These are phyloP conservation scores for Eutrema yunnanense DNA, from an alignment of 345 rosid genomes.

Conservation along the genomic window DNA sequence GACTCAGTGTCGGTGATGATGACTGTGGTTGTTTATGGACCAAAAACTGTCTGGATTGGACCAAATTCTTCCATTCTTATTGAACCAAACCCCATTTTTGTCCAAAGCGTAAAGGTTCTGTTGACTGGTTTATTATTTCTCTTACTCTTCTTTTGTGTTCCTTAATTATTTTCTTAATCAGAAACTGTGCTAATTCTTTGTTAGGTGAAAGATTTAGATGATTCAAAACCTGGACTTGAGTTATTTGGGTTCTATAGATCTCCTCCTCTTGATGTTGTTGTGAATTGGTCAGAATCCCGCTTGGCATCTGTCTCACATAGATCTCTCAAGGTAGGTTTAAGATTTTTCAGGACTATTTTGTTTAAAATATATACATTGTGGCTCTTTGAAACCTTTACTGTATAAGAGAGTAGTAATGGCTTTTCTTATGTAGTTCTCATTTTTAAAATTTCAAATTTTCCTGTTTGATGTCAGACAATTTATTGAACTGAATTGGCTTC, in stretches of 20 bases:
- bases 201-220: conserved; percentile 58
- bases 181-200: background rate
- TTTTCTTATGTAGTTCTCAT: background rate
- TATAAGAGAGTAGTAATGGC: background rate
- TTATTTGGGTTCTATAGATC: conserved; percentile 52
- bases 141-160: background rate
- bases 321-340: conserved; percentile 55
- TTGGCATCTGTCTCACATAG: conserved; percentile 34
- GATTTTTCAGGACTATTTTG: background rate
- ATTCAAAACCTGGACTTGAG: conserved; percentile 36
- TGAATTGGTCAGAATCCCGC: conserved; percentile 44
- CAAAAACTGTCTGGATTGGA: conserved; percentile 43
- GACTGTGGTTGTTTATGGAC: conserved; percentile 50
- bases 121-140: background rate
- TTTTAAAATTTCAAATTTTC: too few species aligned
- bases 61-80: conserved; percentile 60
- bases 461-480: background rate
- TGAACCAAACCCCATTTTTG: conserved; percentile 56
- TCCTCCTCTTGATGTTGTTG: conserved; percentile 52
- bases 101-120: conserved; percentile 60
- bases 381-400: background rate
- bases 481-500: background rate
- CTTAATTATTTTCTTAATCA: background rate
- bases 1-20: conserved; percentile 51
- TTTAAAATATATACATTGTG: background rate